A percentile compares a stretch with the other conserved stretches of the same genome.
Conservation (phyloP, 306 rosid species). For the Sicyos baderoa region DNA sequence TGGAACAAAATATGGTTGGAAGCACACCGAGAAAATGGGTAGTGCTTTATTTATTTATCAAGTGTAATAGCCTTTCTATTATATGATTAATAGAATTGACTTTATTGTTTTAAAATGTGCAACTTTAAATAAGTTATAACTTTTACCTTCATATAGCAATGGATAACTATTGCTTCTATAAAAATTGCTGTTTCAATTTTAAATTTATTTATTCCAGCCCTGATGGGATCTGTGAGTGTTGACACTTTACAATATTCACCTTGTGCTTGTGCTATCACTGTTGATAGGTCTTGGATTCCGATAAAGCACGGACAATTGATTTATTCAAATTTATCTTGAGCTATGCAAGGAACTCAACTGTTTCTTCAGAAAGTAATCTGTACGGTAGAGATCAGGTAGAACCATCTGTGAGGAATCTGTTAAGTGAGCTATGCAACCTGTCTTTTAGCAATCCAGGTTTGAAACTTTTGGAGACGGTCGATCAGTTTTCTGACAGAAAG, state of each 20-base stretch:
- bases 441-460: conserved; percentile 42
- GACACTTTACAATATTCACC: neutral
- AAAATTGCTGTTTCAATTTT: neutral
- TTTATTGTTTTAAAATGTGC: neutral
- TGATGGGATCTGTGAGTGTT: neutral
- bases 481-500: conserved; percentile 34
- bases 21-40: neutral
- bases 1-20: neutral
- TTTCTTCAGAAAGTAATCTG: conserved; percentile 41
- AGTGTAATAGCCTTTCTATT: neutral
- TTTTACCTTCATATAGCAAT: neutral
- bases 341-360: conserved; percentile 48
- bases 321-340: conserved; percentile 78
- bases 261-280: neutral
- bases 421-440: conserved; percentile 57
- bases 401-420: conserved; percentile 58
- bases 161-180: neutral
- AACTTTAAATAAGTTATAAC: neutral
- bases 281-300: conserved; percentile 46
- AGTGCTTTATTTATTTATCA: neutral
- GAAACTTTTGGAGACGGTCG: conserved; percentile 31
- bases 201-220: neutral
- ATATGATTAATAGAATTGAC: neutral
- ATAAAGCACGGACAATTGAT: conserved; percentile 67
- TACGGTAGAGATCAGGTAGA: conserved; percentile 50